phyloP scores from a whole-genome alignment of 1,284 basidiomycete species.

The Melampsora larici-populina region DNA sequence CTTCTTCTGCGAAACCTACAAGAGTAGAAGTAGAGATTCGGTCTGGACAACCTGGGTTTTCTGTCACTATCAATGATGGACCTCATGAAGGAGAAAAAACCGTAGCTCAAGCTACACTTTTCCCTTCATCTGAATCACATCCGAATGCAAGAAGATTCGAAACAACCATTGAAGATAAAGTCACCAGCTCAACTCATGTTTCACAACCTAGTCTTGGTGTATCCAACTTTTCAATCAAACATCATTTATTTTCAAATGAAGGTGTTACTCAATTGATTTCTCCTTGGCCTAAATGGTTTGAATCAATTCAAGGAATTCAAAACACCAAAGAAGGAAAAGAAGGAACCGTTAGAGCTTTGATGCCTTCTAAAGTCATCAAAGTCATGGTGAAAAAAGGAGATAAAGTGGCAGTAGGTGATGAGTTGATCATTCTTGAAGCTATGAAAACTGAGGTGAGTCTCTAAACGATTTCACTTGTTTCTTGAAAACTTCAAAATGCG shows the following conservation, averaged over 20 bases:
- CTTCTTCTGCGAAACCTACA: not conserved
- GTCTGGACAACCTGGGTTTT: not conserved
- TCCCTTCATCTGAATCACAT: not conserved
- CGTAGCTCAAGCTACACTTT: not conserved
- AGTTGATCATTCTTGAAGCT: conserved; percentile 78
- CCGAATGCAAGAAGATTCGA: not conserved
- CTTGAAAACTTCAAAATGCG: not conserved
- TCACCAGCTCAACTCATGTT: conserved; percentile 65
- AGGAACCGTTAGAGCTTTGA: conserved; percentile 60
- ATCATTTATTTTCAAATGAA: conserved; percentile 63
- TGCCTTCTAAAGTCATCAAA: conserved; percentile 84
- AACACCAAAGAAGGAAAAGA: conserved; percentile 58
- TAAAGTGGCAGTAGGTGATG: conserved; percentile 72
- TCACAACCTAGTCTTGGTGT: conserved; percentile 60
- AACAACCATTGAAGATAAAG: conserved; percentile 58
- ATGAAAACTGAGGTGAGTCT: conserved; percentile 73
- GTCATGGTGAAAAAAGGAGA: conserved; percentile 73
- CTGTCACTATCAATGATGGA: not conserved
- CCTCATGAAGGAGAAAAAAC: not conserved
- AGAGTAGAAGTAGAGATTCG: not conserved
- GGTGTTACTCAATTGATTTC: conserved; percentile 42
- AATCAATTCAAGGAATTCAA: conserved; percentile 20
- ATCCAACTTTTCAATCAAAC: conserved; percentile 63
- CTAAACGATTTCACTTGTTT: not conserved
- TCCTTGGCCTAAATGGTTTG: conserved; percentile 45